Conservation (phyloP, 176 grass and related monocot genomes). For the Areca catechu region DNA sequence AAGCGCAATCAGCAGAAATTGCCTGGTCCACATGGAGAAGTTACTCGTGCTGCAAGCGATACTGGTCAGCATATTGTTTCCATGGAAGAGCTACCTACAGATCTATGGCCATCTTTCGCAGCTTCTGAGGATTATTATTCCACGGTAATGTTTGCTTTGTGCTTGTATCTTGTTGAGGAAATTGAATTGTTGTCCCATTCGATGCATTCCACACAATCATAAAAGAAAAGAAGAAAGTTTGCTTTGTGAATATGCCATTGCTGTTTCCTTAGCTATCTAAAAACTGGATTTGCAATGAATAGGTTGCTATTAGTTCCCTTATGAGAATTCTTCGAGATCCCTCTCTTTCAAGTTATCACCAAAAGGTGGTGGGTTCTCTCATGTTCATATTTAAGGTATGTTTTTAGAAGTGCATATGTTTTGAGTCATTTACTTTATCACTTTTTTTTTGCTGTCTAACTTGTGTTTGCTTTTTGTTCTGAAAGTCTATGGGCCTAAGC, state of each 20-base stretch:
- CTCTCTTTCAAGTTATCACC: conserved; percentile 98
- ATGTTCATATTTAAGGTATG: conserved; percentile 96
- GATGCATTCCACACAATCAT: too few species aligned
- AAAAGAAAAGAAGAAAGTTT: too few species aligned
- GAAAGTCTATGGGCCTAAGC: conserved; percentile 89
- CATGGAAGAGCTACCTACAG: conserved; percentile 89
- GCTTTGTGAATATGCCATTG: too few species aligned
- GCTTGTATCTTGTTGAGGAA: not conserved
- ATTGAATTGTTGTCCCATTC: too few species aligned
- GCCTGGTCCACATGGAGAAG: conserved; percentile 69
- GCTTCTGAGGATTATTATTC: conserved; percentile 98
- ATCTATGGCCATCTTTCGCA: conserved; percentile 91
- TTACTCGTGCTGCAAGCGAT: conserved; percentile 54
- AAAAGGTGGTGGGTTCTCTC: conserved; percentile 89
- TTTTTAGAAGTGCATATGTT: conserved; percentile 10
- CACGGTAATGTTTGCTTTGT: conserved; percentile 49
- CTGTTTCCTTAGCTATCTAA: conserved; percentile 10
- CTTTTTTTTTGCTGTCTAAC: not conserved
- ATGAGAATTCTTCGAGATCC: conserved; percentile 95
- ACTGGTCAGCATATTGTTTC: conserved; percentile 90
- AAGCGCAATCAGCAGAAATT: conserved; percentile 91
- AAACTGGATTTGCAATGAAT: conserved; percentile 20
- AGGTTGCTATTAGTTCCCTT: conserved; percentile 96
- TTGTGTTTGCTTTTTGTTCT: not conserved
- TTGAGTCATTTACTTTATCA: not conserved